Base-by-base conservation (phyloP, 306 rosid genomes). In the Carpinus fangiana region DNA sequence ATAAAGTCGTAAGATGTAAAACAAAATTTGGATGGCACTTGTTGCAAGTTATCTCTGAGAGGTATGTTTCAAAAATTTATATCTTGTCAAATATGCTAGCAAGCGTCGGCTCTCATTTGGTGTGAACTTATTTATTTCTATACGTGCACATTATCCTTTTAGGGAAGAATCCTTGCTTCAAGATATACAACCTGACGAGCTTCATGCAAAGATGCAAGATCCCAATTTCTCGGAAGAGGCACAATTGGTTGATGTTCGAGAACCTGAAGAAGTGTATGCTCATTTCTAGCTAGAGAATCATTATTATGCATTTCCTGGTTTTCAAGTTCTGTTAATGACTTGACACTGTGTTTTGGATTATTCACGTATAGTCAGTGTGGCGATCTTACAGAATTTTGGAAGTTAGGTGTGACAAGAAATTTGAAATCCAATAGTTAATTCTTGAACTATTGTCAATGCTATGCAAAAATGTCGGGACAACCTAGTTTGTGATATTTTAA, bases 1-100 rank as follows among this genome's bases (percentile, higher is more conserved):
- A 95, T 86, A 91, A 90, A 88, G 87, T 92, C 81, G 95, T 92
- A 60, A 89, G 84, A 84, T 92, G 98, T 75, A 94, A 94, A 77
- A 94, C 98, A 74, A 50, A 94, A 79, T 94, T 90, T 86, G 98
- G 98, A 67, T 94, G 98, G 98, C 98, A 94, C 82, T 81, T 94
- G 76, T 81, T 94, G 86, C 97, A 89, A 83, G 97, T 94, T 82
- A 85, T 92, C 56, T 92, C 97, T n/a, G 93, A 90, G 78, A 91
- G 92, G 98, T 90, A 86, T 75, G 73, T 56, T 52, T 41, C 60
- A 43, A 73, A 70, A 56, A 31, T 69, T 28, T 60, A 34, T 66
- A 66, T 81, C 53, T 76, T 54, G 48, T 51, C 70, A 41, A 46
- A 31, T 68, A 54, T 76, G 18, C 57, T 66, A 36, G 72, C 69